These are phyloP conservation scores for Ophiostoma perfectum DNA, from an alignment of 2,329 filamentous ascomycete genomes.

Conservation along the genomic window DNA sequence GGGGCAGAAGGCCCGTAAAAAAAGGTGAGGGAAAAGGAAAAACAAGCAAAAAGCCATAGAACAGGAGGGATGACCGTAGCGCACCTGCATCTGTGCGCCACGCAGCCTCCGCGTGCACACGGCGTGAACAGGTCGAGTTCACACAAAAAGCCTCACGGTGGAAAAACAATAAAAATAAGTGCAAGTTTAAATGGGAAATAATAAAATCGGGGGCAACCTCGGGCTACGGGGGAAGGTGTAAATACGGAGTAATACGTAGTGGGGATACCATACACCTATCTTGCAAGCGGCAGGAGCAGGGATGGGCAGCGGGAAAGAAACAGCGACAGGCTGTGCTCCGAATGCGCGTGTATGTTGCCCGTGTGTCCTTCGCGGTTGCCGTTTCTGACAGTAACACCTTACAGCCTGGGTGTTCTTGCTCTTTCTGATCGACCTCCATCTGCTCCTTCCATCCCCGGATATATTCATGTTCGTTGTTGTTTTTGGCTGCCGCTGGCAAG, in stretches of 20 bases:
- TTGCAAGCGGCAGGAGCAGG: background rate
- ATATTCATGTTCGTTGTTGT: too few relatives aligned
- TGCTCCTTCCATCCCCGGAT: too few relatives aligned
- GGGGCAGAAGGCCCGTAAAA: constrained; percentile 2
- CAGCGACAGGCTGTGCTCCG: too few relatives aligned
- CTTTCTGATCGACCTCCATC: background rate
- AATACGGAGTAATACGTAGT: background rate
- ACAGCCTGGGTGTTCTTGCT: background rate
- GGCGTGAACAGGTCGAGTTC: background rate
- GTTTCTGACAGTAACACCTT: background rate
- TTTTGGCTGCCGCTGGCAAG: too few relatives aligned
- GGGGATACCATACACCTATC: background rate
- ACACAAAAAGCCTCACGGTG: constrained; percentile 22
- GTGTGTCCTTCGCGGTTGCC: background rate
- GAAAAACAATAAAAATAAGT: constrained; percentile 11
- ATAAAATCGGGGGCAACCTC: constrained; percentile 16
- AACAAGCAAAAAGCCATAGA: background rate
- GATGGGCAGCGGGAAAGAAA: background rate
- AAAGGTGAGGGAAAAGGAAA: background rate
- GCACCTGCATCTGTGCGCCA: background rate
- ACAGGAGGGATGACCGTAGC: background rate
- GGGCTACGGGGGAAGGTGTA: constrained; percentile 16
- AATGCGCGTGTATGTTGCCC: too few relatives aligned
- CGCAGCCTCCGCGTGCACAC: background rate
- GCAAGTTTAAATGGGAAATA: constrained; percentile 15